Evolutionary conservation across 2,329 filamentous ascomycete species (phyloP).

Genomic region (Pseudogymnoascus verrucosus): DNA sequence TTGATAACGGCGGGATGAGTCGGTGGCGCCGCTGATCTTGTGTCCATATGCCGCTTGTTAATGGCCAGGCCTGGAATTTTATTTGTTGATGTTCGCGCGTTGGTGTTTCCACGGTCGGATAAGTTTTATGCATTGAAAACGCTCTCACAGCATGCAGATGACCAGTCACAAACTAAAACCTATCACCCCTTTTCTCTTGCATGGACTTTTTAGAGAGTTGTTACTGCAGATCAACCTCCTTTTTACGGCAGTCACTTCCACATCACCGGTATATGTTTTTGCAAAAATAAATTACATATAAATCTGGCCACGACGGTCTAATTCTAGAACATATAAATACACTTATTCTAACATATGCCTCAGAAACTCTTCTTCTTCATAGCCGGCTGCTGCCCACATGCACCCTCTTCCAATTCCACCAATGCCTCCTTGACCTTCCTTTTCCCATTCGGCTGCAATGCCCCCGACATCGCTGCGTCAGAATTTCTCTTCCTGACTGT

Average conservation of each 20-base stretch:
- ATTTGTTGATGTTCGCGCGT: neutral
- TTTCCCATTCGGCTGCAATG: neutral
- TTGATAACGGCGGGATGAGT: slow-evolving; percentile 1
- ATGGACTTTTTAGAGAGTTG: neutral
- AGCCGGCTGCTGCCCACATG: neutral
- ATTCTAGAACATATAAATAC: neutral
- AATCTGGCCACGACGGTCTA: neutral
- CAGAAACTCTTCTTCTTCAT: neutral
- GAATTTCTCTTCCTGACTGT: neutral
- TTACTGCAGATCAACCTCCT: neutral
- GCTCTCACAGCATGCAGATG: neutral
- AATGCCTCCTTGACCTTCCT: neutral
- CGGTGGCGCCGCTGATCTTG: slow-evolving; percentile 1
- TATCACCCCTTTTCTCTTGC: neutral
- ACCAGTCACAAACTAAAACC: neutral
- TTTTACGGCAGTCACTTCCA: neutral
- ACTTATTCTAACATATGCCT: neutral
- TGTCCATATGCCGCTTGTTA: neutral
- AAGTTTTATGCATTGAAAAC: neutral
- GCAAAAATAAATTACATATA: neutral
- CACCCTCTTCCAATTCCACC: neutral
- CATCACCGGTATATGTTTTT: neutral
- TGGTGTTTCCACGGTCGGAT: neutral
- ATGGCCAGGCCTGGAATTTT: neutral
- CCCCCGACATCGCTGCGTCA: neutral